Evolutionary conservation across 495 filamentous ascomycete genomes (phyloP), one percentile per base, ranked within the genome.

Genomic region (Aeminium ludgeri): DNA sequence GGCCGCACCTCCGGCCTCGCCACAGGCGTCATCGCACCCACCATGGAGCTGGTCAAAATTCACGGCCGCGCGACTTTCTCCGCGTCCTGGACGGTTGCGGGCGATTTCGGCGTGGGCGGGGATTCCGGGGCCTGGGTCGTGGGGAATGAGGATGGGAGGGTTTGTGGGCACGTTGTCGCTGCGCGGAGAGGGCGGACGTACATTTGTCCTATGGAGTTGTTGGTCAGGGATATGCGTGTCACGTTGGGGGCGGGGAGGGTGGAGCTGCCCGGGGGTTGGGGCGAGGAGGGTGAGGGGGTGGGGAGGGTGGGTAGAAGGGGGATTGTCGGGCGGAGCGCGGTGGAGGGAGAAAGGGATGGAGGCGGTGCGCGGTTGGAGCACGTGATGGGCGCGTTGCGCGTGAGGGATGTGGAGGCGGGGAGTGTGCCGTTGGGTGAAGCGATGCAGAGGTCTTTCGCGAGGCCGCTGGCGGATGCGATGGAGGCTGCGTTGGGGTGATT

Each of bases 121-220:
- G 86, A 96, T 55, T 86, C 80, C 10, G 87, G 87, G 12, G 85
- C 87, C 13, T 95, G 87, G 87, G 72, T 96, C 12, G 76, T 94
- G 41, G 82, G 91, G 47, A 80, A 83, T 41, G 67, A 71, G 6
- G 65, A 73, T 13, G 83, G 83, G n/a, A 71, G 72, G 20, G 76
- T 93, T 3, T 86, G 81, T 55, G 87, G 86, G 12, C 86, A 94
- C 48, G 81, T 96, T 11, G 65, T 95, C 10, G 87, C 87, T 7
- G 70, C 73, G 38, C 72, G 72, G 43, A 84, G 72, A 51, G 67
- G 72, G 46, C 74, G 78, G 25, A 82, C 82, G 7, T 94, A 89
- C 60, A 86, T 96, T 46, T 81, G 81, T 42, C 87, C 87, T 2
- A 96, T 96, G 87, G 82, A 96, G 39, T 69, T 94, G 5, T 61